Percentiles rank a stretch among this genome's conserved stretches.
Evolutionary conservation across 164 flowering plant genomes (phyloP).

Genomic region (Warburgia ugandensis): DNA sequence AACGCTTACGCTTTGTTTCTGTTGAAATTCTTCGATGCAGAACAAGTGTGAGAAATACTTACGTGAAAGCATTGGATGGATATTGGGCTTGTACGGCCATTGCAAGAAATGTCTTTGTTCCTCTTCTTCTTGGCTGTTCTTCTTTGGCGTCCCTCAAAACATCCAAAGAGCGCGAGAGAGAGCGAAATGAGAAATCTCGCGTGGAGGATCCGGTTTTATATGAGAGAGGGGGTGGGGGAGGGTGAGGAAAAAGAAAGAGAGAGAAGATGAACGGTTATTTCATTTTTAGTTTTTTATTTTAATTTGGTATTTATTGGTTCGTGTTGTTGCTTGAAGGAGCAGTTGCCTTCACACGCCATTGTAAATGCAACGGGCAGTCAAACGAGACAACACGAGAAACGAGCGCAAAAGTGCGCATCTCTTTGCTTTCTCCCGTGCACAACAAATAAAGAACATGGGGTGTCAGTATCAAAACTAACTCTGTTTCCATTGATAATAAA

Average conservation of each 20-base stretch:
- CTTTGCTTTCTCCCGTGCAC: background rate
- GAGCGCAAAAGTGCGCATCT: constrained; percentile 10
- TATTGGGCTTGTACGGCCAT: constrained; percentile 22
- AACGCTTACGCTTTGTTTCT: background rate
- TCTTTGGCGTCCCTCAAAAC: background rate
- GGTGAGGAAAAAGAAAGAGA: constrained; percentile 1
- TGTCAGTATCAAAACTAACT: too few species aligned
- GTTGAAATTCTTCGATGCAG: too few species aligned
- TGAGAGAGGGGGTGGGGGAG: background rate
- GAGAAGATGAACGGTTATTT: too few species aligned
- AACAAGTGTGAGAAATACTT: background rate
- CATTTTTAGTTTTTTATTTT: too few species aligned
- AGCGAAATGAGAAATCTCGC: background rate
- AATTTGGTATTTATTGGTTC: too few species aligned
- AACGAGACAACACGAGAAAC: constrained; percentile 12
- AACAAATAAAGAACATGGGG: too few species aligned
- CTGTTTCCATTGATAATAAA: too few species aligned
- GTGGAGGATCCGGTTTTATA: background rate
- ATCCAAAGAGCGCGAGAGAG: background rate
- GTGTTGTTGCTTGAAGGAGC: too few species aligned
- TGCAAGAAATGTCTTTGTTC: background rate
- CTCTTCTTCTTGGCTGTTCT: background rate
- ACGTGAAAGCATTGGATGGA: constrained; percentile 14
- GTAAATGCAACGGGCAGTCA: constrained; percentile 10
- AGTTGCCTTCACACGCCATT: background rate